Percentiles rank a stretch among this genome's conserved stretches.
These are phyloP conservation scores for Ascomycota sp. DNA, from an alignment of 2,329 filamentous ascomycete genomes.

Conservation along the genomic window DNA sequence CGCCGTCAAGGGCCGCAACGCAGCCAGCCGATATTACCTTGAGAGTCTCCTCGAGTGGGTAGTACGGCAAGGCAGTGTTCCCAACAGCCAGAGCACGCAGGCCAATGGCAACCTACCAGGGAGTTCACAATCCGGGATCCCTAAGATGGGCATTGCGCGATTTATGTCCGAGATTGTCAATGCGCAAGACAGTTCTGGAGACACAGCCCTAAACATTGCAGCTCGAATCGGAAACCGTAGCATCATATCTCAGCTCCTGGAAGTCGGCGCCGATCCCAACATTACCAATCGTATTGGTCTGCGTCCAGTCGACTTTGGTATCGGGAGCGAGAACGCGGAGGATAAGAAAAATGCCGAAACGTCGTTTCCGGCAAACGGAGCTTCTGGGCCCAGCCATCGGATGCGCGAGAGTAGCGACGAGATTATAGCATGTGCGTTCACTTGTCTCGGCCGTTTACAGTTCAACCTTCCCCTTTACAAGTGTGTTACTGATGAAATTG, in stretches of 20 bases:
- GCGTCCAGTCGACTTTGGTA: constrained; percentile 82
- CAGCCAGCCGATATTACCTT: constrained; percentile 86
- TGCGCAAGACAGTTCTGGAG: constrained; percentile 78
- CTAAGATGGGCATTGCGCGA: constrained; percentile 66
- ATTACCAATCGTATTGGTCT: constrained; percentile 82
- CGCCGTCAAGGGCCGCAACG: constrained; percentile 79
- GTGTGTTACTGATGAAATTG: not conserved
- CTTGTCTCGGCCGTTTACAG: not conserved
- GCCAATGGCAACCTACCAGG: constrained; percentile 13
- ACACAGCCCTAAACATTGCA: constrained; percentile 86
- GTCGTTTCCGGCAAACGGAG: constrained; percentile 21
- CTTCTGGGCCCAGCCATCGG: constrained; percentile 27
- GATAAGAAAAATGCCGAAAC: constrained; percentile 22
- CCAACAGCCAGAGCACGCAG: constrained; percentile 26
- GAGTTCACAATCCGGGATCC: constrained; percentile 22
- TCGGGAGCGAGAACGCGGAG: constrained; percentile 44
- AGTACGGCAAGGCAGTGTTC: constrained; percentile 58
- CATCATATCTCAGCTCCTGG: constrained; percentile 89
- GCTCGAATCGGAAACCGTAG: constrained; percentile 82
- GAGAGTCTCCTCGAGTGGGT: constrained; percentile 90
- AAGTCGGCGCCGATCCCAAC: constrained; percentile 84
- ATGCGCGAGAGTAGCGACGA: constrained; percentile 58
- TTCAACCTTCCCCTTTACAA: not conserved
- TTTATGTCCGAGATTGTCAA: constrained; percentile 98
- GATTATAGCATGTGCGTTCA: constrained; percentile 50